Percentiles rank a stretch among this genome's conserved stretches.
Conservation (phyloP, 2,329 filamentous ascomycete genomes). For the Fusarium agapanthi region DNA sequence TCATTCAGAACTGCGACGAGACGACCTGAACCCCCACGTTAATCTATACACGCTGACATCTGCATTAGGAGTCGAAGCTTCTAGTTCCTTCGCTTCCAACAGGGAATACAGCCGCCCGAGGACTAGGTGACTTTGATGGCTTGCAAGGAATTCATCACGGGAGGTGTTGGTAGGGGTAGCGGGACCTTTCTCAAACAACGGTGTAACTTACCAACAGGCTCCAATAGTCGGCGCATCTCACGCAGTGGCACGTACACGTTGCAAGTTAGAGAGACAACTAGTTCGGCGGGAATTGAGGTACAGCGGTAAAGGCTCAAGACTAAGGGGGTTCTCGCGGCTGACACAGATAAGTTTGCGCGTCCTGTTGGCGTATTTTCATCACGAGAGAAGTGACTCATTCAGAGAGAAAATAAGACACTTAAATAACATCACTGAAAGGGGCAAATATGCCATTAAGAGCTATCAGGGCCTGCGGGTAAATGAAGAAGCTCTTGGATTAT, state of each 20-base stretch:
- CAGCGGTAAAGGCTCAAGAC: neutral
- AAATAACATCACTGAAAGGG: neutral
- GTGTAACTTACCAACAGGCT: neutral
- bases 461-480: neutral
- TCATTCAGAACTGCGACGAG: neutral
- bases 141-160: neutral
- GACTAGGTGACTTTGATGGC: neutral
- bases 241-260: slow-evolving; percentile 4
- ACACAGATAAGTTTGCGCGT: neutral
- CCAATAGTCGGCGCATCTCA: neutral
- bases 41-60: neutral
- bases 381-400: neutral
- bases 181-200: neutral
- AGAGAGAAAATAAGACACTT: neutral
- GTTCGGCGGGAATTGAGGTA: neutral
- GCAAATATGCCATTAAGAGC: neutral
- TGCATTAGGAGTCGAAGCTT: neutral
- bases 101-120: neutral
- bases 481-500: neutral
- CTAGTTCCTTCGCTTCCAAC: neutral
- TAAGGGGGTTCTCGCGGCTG: neutral
- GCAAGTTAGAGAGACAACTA: neutral
- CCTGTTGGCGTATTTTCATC: neutral
- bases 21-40: neutral
- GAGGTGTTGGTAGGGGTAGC: neutral